These are phyloP conservation scores for Catunica adiposa DNA, from an alignment of 2,329 filamentous ascomycete genomes.

Conservation along the genomic window DNA sequence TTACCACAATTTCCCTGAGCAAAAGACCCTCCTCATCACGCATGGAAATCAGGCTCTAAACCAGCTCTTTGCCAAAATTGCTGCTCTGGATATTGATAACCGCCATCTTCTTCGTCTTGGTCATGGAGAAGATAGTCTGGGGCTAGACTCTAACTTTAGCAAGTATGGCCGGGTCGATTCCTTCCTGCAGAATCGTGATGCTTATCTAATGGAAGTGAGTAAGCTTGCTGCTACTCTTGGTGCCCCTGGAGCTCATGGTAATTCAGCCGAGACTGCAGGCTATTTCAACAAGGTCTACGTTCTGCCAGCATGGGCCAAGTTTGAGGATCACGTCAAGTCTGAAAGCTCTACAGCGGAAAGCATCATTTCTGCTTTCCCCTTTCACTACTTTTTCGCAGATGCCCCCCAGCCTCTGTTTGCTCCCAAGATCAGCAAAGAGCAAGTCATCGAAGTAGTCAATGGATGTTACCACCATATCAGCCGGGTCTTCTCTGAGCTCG, in stretches of 20 bases:
- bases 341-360: slow-evolving; percentile 40
- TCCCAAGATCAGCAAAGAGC: slow-evolving; percentile 43
- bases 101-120: slow-evolving; percentile 82
- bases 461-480: slow-evolving; percentile 81
- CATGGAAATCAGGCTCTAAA: slow-evolving; percentile 98
- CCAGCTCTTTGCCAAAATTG: slow-evolving; percentile 94
- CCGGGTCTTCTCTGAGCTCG: slow-evolving; percentile 80
- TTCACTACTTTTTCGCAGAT: slow-evolving; percentile 72
- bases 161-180: slow-evolving; percentile 91
- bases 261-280: slow-evolving; percentile 87
- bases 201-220: slow-evolving; percentile 67
- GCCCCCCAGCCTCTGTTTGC: slow-evolving; percentile 77
- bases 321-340: slow-evolving; percentile 42
- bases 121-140: slow-evolving; percentile 87
- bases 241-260: slow-evolving; percentile 85
- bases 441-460: slow-evolving; percentile 56
- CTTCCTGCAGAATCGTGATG: slow-evolving; percentile 73
- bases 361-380: slow-evolving; percentile 65
- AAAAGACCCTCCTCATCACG: slow-evolving; percentile 80
- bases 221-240: slow-evolving; percentile 70
- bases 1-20: slow-evolving; percentile 90
- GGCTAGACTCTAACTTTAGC: slow-evolving; percentile 73
- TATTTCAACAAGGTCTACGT: slow-evolving; percentile 94
- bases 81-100: slow-evolving; percentile 89
- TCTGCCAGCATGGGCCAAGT: slow-evolving; percentile 74